Conservation (phyloP, 805 yeast species). For the Kuraishia hungarica region DNA sequence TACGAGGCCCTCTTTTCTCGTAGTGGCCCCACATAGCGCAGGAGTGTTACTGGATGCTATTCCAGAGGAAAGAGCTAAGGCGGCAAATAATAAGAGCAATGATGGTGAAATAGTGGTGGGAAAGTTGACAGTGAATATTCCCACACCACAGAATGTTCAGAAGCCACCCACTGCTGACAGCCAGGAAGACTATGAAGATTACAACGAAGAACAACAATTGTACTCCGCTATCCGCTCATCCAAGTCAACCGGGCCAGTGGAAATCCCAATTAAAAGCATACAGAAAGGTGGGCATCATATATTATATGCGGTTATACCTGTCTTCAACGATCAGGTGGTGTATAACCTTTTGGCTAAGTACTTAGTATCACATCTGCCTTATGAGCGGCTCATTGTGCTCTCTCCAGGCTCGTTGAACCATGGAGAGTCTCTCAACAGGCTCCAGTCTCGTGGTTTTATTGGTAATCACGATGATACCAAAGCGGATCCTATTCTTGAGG, state of each 20-base stretch:
- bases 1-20: slow-evolving; percentile 13
- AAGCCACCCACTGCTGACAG: slow-evolving; percentile 5
- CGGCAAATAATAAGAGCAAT: slow-evolving; percentile 33
- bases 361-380: slow-evolving; percentile 7
- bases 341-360: slow-evolving; percentile 15
- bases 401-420: neutral
- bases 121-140: slow-evolving; percentile 26
- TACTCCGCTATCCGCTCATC: slow-evolving; percentile 21
- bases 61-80: slow-evolving; percentile 10
- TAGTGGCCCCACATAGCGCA: slow-evolving; percentile 23
- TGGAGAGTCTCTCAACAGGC: neutral
- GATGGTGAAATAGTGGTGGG: slow-evolving; percentile 23
- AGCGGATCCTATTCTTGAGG: neutral
- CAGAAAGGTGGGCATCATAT: slow-evolving; percentile 1
- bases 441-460: neutral
- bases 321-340: slow-evolving; percentile 13
- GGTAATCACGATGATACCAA: neutral
- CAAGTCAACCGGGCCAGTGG: slow-evolving; percentile 13
- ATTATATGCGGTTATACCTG: slow-evolving; percentile 12
- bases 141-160: neutral
- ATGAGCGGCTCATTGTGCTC: slow-evolving; percentile 6
- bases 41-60: slow-evolving; percentile 14
- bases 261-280: slow-evolving; percentile 6
- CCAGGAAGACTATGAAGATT: slow-evolving; percentile 17
- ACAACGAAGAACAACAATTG: slow-evolving; percentile 42